Percentiles rank a stretch among this genome's conserved stretches.
Conservation (phyloP, 2,329 filamentous ascomycete species). For the Sporothrix phasma region DNA sequence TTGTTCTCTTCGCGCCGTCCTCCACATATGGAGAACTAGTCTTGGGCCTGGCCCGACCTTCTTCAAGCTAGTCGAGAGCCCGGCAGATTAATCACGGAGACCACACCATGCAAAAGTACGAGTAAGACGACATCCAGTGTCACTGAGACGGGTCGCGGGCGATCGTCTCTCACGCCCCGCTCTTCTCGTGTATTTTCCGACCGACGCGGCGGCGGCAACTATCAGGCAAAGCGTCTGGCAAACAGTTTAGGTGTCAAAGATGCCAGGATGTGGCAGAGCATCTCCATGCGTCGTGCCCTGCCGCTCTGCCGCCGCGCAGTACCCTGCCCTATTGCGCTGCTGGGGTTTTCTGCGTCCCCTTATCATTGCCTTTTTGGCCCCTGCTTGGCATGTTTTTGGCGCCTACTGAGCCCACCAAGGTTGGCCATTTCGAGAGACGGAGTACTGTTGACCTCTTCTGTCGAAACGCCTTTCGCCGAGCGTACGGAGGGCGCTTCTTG, state of each 20-base stretch:
- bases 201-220: neutral
- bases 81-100: constrained; percentile 8
- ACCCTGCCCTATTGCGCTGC: neutral
- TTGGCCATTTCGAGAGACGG: neutral
- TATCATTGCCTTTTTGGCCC: neutral
- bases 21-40: neutral
- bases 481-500: neutral
- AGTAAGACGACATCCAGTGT: neutral
- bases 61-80: neutral
- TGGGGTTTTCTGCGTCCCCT: neutral
- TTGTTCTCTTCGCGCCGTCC: neutral
- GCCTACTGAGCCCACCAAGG: neutral
- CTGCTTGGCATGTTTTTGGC: neutral
- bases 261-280: neutral
- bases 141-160: constrained; percentile 4
- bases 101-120: constrained; percentile 1
- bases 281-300: neutral
- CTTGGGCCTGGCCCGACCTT: neutral
- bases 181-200: neutral
- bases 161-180: neutral
- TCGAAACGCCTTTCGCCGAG: neutral
- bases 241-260: constrained; percentile 8
- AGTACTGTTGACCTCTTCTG: neutral
- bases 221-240: neutral
- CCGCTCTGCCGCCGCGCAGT: neutral